Base-by-base conservation (phyloP, 2,329 filamentous ascomycete genomes). In the Arthroderma sp. region DNA sequence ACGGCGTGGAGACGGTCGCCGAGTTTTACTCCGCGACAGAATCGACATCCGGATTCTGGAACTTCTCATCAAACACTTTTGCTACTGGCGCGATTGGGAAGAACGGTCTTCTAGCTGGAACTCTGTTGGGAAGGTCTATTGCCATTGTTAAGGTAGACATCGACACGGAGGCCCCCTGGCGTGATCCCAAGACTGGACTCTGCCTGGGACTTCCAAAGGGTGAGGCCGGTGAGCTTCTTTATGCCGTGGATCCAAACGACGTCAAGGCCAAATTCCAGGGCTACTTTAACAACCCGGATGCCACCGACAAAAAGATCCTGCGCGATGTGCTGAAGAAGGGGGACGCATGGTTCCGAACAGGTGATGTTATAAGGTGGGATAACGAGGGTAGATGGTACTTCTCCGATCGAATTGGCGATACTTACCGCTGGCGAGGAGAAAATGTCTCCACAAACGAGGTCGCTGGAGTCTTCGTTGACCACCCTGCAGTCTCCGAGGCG, bases 21-120 rank as follows among this genome's bases (percentile, higher is more conserved):
- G 85, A 93, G 57, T 88, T 93, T 61, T 94, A 91, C 61, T 81
- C 81, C 8, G 74, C 83, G 1, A 87, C 84, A 0, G 84, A 89
- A 61, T 83, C 80, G 3, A 73, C 77, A 1, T 69, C 76, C 2
- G 83, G 74, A 1, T 74, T 74, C 0, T 88, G 81, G 72, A 93
- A 94, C 58, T 61, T 80, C 40, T 81, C 77, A 45, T 72, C 74
- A 7, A 93, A 93, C 57, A 74, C 81, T 48, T 84, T 81, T 56
- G 68, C 75, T 1, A 74, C 76, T n/a, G 86, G 86, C 3, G 85
- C 85, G 6, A 80, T 94, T 38, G 86, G 87, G 2, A 77, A 83
- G 36, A 74, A 74, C 47, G 86, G 87, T 4, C 64, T 67, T 44
- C 50, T 94, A 1, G 75, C 74, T 47, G 66, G 70, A 27, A 40